phyloP scores from a whole-genome alignment of 176 grass and related monocot genomes.

The Secale cereale region DNA sequence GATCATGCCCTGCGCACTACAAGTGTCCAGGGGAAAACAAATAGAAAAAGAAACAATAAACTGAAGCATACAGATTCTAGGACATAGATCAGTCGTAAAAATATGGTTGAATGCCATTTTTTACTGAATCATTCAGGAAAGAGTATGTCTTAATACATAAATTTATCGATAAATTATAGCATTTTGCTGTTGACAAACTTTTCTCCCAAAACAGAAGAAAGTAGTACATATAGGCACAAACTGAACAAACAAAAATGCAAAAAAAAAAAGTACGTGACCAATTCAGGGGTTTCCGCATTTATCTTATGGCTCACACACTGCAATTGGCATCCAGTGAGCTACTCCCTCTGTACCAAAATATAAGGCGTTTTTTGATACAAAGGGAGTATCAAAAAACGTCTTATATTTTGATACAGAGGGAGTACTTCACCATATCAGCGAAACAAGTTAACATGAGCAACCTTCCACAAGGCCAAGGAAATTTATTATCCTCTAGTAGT shows the following conservation, averaged over 20 bases:
- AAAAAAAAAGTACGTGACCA: not conserved
- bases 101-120: not conserved
- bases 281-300: not conserved
- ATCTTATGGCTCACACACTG: not conserved
- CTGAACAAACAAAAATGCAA: not conserved
- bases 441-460: slow-evolving; percentile 2
- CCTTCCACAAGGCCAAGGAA: not conserved
- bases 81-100: not conserved
- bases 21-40: not conserved
- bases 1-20: not conserved
- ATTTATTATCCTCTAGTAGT: not conserved
- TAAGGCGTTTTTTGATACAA: too few relatives aligned
- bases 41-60: not conserved
- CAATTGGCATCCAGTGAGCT: not conserved
- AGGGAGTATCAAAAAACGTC: too few relatives aligned
- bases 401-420: too few relatives aligned
- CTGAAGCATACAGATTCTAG: not conserved
- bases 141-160: not conserved
- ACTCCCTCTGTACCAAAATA: not conserved
- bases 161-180: slow-evolving; percentile 1
- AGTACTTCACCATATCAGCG: not conserved
- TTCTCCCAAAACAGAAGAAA: slow-evolving; percentile 19
- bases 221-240: slow-evolving; percentile 10
- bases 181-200: slow-evolving; percentile 12
- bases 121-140: slow-evolving; percentile 8